Evolutionary conservation across 2,329 filamentous ascomycete species (phyloP), one percentile per base, ranked within the genome.

Genomic region (Neophaeococcomyces mojaviensis): DNA sequence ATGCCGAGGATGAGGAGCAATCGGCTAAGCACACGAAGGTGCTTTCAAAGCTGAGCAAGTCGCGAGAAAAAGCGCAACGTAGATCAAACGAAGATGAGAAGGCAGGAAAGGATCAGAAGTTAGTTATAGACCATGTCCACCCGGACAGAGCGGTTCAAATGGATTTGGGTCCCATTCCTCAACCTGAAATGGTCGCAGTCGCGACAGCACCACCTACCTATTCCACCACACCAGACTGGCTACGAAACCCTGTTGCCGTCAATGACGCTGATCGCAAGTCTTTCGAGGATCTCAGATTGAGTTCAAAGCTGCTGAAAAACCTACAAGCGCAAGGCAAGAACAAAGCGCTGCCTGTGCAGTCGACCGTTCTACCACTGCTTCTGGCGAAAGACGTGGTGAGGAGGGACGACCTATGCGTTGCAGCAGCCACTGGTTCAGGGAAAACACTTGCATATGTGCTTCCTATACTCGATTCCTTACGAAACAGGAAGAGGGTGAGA

Each of bases 381-480:
- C 71, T 94, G 3, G 81, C 79, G 18, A 78, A 76, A 0, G 73
- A 76, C 34, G 71, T 76, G 46, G 69, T 76, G 30, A 74, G 80
- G 30, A 68, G 77, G 1, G 85, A 87, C 4, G 92, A 98, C 62
- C 66, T 98, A 3, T 83, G 94, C 36, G 82, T 98, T 2, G 92
- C 88, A 6, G 92, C 94, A 0, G 86, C 90, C 1, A 98, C 92
- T 0, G 92, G 92, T 7, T 97, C 92, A 0, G 92, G 92, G 47
- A 98, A 98, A 63, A 98, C 92, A 0, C 66, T 98, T 13, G 85
- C 90, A 0, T 98, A 98, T 59, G 79, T 90, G 0, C 69, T 98
- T 2, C 92, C 92, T 0, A 80, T 98, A 48, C 76, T 94, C 3
- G 79, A 88, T 37, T 81, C 84, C 41, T 70, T 98, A 39, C 82